Percentiles rank a stretch among this genome's conserved stretches.
Conservation (phyloP, 78 protist genomes). For the Cavenderia fasciculata region DNA sequence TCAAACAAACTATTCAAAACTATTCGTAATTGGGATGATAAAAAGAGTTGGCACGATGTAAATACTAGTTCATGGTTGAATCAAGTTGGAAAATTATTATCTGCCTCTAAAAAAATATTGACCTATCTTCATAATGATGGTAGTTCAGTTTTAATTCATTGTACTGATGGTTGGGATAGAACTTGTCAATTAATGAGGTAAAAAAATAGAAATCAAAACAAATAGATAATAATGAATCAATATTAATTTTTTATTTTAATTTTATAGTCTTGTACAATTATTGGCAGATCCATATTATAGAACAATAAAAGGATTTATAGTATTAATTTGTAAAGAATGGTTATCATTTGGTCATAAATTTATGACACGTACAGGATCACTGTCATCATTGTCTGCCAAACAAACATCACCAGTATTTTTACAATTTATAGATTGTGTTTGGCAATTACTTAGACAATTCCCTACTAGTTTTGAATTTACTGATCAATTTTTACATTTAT, state of each 20-base stretch:
- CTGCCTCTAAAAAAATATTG: conserved; percentile 27
- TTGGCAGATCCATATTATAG: conserved; percentile 94
- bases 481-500: conserved; percentile 21
- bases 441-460: conserved; percentile 86
- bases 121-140: conserved; percentile 27
- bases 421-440: conserved; percentile 95
- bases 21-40: conserved; percentile 56
- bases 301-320: conserved; percentile 90
- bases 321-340: conserved; percentile 92
- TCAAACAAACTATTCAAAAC: conserved; percentile 7
- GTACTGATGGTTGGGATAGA: conserved; percentile 98
- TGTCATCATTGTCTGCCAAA: background rate
- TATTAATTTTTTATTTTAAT: too few species aligned
- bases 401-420: conserved; percentile 92
- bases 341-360: conserved; percentile 88
- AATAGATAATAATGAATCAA: too few species aligned
- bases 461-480: conserved; percentile 92
- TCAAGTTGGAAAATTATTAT: conserved; percentile 50
- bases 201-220: too few species aligned
- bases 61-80: conserved; percentile 41
- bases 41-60: conserved; percentile 56
- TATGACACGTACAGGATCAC: conserved; percentile 62
- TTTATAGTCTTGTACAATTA: conserved; percentile 81
- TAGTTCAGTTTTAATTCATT: conserved; percentile 90
- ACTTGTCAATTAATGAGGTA: conserved; percentile 91